A percentile compares a stretch with the other conserved stretches of the same genome.
phyloP scores from a whole-genome alignment of 2,329 filamentous ascomycete genomes.

The Neopestalotiopsis clavispora region DNA sequence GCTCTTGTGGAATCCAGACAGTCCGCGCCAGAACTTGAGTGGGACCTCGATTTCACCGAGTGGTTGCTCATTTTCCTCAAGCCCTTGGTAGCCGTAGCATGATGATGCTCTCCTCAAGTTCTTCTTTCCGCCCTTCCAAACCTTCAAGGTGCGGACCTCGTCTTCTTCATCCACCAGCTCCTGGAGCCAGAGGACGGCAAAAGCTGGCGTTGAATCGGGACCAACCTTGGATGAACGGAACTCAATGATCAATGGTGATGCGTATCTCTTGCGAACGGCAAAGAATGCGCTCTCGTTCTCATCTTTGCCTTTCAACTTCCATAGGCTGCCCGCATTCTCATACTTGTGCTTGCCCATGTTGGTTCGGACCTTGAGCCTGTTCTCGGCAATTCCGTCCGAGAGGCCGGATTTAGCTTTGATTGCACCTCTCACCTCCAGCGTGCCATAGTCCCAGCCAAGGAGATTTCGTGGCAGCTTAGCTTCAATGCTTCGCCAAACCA shows the following conservation, averaged over 20 bases:
- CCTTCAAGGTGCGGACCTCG: constrained; percentile 58
- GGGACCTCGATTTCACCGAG: constrained; percentile 63
- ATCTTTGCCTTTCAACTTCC: constrained; percentile 51
- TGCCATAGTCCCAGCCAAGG: constrained; percentile 75
- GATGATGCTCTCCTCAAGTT: constrained; percentile 41
- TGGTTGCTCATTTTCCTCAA: constrained; percentile 58
- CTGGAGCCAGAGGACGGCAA: constrained; percentile 70
- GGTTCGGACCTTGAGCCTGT: constrained; percentile 65
- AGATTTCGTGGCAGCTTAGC: constrained; percentile 63
- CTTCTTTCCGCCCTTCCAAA: constrained; percentile 70
- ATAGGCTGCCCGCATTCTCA: constrained; percentile 54
- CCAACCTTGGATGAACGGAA: constrained; percentile 62
- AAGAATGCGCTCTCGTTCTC: constrained; percentile 51
- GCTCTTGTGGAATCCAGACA: constrained; percentile 62
- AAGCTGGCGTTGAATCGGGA: constrained; percentile 61
- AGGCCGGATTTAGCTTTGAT: constrained; percentile 53
- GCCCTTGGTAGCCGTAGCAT: constrained; percentile 40
- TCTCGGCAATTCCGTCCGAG: constrained; percentile 49
- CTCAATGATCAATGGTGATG: constrained; percentile 58
- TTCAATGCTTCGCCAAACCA: constrained; percentile 75
- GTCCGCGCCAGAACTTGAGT: constrained; percentile 64
- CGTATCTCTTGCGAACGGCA: constrained; percentile 66
- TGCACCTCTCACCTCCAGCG: constrained; percentile 64
- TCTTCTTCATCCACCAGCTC: constrained; percentile 73
- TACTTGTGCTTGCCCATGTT: constrained; percentile 63